Evolutionary conservation across 306 rosid species (phyloP).

Genomic region (Dryas alaskensis): DNA sequence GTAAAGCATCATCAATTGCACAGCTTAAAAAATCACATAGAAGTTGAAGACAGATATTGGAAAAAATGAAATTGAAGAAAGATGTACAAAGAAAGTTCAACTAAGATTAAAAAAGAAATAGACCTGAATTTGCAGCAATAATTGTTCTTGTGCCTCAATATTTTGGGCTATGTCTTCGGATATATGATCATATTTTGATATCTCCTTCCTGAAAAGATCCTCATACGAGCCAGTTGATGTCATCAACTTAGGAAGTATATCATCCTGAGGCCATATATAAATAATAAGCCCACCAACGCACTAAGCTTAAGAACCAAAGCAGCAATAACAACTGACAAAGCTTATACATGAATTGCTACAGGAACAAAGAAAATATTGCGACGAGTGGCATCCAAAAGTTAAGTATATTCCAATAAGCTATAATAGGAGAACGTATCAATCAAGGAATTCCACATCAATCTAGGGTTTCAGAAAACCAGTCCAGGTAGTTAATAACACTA

Average conservation of each 20-base stretch:
- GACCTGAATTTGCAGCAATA: conserved; percentile 95
- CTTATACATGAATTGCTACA: background rate
- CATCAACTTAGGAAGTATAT: conserved; percentile 97
- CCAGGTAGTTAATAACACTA: background rate
- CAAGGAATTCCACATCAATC: background rate
- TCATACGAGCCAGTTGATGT: conserved; percentile 95
- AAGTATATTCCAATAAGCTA: background rate
- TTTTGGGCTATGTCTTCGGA: conserved; percentile 86
- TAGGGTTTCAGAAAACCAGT: background rate
- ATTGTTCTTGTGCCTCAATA: conserved; percentile 88
- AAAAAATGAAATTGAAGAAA: background rate
- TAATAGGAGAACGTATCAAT: background rate
- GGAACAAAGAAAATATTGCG: background rate
- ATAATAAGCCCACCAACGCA: conserved; percentile 25
- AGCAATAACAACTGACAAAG: conserved; percentile 10
- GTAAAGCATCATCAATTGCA: conserved; percentile 9
- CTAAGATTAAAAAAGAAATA: background rate
- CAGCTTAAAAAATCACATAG: background rate
- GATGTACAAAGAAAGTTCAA: conserved; percentile 1
- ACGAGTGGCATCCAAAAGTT: background rate
- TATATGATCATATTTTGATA: conserved; percentile 85
- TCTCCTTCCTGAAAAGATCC: conserved; percentile 94
- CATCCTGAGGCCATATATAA: conserved; percentile 65
- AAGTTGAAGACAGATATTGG: background rate
- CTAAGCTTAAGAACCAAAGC: conserved; percentile 14